These are phyloP conservation scores for Setomelanomma holmii DNA, from an alignment of 2,329 filamentous ascomycete genomes.

Conservation along the genomic window DNA sequence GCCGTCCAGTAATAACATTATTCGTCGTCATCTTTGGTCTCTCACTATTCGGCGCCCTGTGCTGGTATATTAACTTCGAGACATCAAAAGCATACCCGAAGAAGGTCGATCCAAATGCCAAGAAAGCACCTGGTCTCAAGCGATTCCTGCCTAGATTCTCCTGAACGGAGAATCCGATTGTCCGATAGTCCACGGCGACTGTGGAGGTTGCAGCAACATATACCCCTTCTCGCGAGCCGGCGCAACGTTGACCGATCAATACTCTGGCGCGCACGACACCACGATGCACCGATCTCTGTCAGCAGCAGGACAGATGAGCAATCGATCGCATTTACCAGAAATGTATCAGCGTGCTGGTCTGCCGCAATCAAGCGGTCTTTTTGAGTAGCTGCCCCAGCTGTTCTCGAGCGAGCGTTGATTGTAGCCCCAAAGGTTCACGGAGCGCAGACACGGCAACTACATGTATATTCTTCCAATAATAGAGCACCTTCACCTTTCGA, in stretches of 20 bases:
- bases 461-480: background rate
- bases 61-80: conserved; percentile 40
- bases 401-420: conserved; percentile 2
- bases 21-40: conserved; percentile 81
- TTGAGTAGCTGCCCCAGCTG: background rate
- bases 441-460: background rate
- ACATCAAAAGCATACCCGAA: conserved; percentile 38
- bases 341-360: background rate
- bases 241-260: too few relatives aligned
- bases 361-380: background rate
- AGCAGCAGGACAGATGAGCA: background rate
- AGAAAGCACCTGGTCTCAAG: conserved; percentile 28
- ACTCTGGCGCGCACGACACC: background rate
- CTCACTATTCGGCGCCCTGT: conserved; percentile 26
- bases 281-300: background rate
- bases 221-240: background rate
- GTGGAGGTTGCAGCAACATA: background rate
- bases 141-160: conserved; percentile 13
- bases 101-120: conserved; percentile 33
- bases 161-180: background rate
- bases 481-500: too few relatives aligned
- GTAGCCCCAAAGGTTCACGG: background rate
- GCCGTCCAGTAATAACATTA: conserved; percentile 85
- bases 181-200: background rate
- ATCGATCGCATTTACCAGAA: too few relatives aligned